Evolutionary conservation across 768 basidiomycete genomes (phyloP), one percentile per base, ranked within the genome.

Genomic region (Trametes meyenii): DNA sequence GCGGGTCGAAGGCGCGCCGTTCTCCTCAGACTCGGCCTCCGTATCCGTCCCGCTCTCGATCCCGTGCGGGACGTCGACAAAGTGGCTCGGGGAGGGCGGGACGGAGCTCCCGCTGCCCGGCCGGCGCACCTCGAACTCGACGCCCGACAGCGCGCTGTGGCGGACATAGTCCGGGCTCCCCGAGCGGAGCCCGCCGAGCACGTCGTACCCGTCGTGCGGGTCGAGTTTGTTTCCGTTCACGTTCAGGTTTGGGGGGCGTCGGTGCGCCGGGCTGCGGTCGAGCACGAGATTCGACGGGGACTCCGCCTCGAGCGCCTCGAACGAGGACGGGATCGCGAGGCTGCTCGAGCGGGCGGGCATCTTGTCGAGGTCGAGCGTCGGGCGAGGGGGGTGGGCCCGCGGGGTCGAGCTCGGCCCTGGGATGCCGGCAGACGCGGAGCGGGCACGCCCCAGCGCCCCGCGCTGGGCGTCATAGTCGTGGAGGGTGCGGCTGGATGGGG

Each of bases 41-140:
- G 85, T 87, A 63, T 91, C 89, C 2, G 86, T 88, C 14, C 85
- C 88, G 66, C 88, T 90, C 74, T 90, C 90, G 17, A 91, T 78
- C 13, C 84, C 78, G 51, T 82, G 85, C 58, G 89, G 90, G 11
- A 91, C 89, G 69, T 92, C 89, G 0, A 82, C 84, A 38, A 75
- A 79, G 67, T 86, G 84, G 2, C 83, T 79, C 5, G 89, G 88
- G 0, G 87, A 88, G 3, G 79, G 76, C 14, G 87, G 84, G n/a
- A 68, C 56, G 77, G 78, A 63, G 26, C 23, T 81, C 78, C 56
- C 76, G 69, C 60, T 73, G 68, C 46, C 68, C 72, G n/a, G 77
- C 74, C 36, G 70, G 59, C 65, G 62, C 50, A 59, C 58, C 64
- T 63, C 71, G 43, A 68, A 62, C 33, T 67, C 69, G 36, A 55